These are phyloP conservation scores for Cercophora samala DNA, from an alignment of 495 filamentous ascomycete genomes.

Conservation along the genomic window DNA sequence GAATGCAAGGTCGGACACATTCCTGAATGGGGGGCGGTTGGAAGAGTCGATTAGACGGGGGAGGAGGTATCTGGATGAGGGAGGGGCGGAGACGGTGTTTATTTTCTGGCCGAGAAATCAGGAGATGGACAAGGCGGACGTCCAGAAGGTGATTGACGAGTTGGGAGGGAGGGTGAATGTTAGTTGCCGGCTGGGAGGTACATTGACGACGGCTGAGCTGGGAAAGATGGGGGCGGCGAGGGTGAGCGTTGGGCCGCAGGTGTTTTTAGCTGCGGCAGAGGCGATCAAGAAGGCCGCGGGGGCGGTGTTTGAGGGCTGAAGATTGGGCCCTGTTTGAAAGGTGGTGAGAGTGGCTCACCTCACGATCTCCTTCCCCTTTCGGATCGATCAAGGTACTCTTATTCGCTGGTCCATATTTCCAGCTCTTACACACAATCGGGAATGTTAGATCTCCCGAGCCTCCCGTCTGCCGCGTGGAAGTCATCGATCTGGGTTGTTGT, in stretches of 20 bases:
- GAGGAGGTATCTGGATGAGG: constrained; percentile 40
- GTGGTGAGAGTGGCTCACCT: background rate
- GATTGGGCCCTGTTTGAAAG: too few species aligned
- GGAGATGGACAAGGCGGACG: constrained; percentile 33
- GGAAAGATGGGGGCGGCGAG: constrained; percentile 44
- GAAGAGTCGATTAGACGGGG: constrained; percentile 46
- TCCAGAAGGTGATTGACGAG: constrained; percentile 35
- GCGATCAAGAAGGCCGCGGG: constrained; percentile 14
- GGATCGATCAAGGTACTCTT: background rate
- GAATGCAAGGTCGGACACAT: constrained; percentile 48
- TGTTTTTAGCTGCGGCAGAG: constrained; percentile 18
- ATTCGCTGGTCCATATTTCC: background rate
- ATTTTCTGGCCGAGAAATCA: constrained; percentile 35
- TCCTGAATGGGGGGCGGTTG: constrained; percentile 32
- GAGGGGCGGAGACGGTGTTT: constrained; percentile 50
- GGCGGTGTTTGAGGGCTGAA: constrained; percentile 12
- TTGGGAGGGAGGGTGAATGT: constrained; percentile 33
- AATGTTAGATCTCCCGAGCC: background rate
- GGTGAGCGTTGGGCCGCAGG: constrained; percentile 41
- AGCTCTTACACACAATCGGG: background rate
- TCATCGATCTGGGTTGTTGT: background rate
- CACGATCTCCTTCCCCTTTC: background rate
- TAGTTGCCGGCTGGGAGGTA: constrained; percentile 24
- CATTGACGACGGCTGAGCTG: constrained; percentile 33
- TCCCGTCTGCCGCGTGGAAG: too few species aligned